phyloP scores from a whole-genome alignment of 202 grass and related monocot genomes.

The Cymbopogon flexuosus region DNA sequence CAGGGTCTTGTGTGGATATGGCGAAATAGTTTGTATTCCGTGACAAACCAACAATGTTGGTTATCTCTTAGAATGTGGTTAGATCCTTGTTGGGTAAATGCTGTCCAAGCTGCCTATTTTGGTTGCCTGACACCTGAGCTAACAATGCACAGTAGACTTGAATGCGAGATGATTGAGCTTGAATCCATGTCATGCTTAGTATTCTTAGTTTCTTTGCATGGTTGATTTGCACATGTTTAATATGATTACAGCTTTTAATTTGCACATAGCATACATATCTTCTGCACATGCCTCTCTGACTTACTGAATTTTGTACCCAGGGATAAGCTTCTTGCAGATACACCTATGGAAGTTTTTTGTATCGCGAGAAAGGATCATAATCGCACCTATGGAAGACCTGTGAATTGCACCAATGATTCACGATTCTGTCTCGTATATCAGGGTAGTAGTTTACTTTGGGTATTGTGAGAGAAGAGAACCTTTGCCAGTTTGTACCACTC shows the following conservation, averaged over 20 bases:
- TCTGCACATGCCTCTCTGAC: background rate
- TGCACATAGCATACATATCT: background rate
- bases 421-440: background rate
- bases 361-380: background rate
- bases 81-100: background rate
- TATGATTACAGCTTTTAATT: background rate
- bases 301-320: slow-evolving; percentile 6
- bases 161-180: background rate
- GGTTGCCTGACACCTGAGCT: background rate
- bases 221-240: background rate
- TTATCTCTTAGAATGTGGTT: background rate
- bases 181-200: background rate
- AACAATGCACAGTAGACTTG: background rate
- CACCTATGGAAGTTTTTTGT: slow-evolving; percentile 16
- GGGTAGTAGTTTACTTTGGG: background rate
- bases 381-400: background rate
- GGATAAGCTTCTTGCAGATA: slow-evolving; percentile 10
- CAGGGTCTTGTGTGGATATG: background rate
- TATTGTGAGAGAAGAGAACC: background rate
- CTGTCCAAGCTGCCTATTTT: background rate
- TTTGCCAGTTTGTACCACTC: slow-evolving; percentile 1
- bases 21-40: background rate
- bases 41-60: background rate
- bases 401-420: background rate
- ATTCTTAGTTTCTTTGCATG: background rate